phyloP scores from a whole-genome alignment of 139 green algal genomes.

The Chlorella ohadii region DNA sequence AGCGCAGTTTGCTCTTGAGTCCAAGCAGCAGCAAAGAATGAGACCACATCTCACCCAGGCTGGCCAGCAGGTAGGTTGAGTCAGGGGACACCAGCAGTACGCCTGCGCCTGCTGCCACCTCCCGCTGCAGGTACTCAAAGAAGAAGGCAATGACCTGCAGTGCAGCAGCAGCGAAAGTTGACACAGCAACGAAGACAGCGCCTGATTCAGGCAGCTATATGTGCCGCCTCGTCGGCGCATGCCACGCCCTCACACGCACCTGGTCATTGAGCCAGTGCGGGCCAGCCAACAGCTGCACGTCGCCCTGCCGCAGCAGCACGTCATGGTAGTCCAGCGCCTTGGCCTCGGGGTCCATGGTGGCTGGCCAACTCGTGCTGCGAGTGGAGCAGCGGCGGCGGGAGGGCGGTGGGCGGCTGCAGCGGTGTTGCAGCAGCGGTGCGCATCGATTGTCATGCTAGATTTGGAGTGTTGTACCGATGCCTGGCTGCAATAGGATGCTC shows the following conservation, averaged over 20 bases:
- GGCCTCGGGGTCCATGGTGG: not conserved
- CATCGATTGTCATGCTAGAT: too few species aligned
- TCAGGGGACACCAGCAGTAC: constrained; percentile 35
- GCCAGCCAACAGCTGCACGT: constrained; percentile 58
- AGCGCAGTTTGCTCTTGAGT: too few species aligned
- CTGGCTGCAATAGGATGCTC: too few species aligned
- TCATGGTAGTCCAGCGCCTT: constrained; percentile 71
- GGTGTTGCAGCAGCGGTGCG: too few species aligned
- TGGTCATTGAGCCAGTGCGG: constrained; percentile 79
- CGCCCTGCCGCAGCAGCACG: constrained; percentile 54
- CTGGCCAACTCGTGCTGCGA: too few species aligned
- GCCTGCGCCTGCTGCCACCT: constrained; percentile 14
- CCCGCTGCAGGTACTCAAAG: constrained; percentile 65
- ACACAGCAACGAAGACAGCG: too few species aligned
- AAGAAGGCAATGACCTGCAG: constrained; percentile 72
- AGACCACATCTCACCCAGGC: constrained; percentile 6
- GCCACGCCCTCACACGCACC: constrained; percentile 9
- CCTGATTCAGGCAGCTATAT: too few species aligned
- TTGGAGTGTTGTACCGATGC: too few species aligned
- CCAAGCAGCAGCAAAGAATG: too few species aligned
- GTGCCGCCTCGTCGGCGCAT: too few species aligned
- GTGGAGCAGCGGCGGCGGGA: too few species aligned
- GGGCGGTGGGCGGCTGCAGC: too few species aligned
- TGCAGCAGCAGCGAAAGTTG: not conserved
- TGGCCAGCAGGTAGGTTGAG: constrained; percentile 57